Conservation (phyloP, 2,329 filamentous ascomycete species). For the Mariannaea elegans region DNA sequence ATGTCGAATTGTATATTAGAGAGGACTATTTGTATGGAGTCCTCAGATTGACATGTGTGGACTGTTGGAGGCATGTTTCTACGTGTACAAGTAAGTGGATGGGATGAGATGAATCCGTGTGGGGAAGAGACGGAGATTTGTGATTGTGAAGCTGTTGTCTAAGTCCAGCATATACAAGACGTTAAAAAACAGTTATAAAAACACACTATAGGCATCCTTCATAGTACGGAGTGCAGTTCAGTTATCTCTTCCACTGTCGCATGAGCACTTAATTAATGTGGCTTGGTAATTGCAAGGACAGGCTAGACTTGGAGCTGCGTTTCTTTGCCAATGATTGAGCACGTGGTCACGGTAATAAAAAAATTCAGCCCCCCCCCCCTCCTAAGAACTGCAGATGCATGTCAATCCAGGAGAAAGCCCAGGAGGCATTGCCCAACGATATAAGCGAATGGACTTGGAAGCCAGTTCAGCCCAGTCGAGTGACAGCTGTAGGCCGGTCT, state of each 20-base stretch:
- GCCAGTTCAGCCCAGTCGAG: too few species aligned
- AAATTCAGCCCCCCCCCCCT: too few species aligned
- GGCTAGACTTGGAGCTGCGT: background rate
- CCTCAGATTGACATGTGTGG: slow-evolving; percentile 32
- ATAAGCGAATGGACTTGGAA: too few species aligned
- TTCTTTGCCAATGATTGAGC: background rate
- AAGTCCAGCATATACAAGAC: slow-evolving; percentile 34
- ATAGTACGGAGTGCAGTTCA: background rate
- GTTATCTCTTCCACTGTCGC: background rate
- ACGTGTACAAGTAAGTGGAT: slow-evolving; percentile 15
- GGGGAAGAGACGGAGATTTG: background rate
- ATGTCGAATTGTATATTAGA: slow-evolving; percentile 41
- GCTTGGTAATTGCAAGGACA: background rate
- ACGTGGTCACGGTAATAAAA: background rate
- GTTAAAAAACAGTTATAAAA: slow-evolving; percentile 33
- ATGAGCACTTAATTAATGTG: background rate
- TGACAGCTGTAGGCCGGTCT: too few species aligned
- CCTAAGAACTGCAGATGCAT: too few species aligned
- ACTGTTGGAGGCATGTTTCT: slow-evolving; percentile 12
- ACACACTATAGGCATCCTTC: too few species aligned
- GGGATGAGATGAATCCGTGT: slow-evolving; percentile 10
- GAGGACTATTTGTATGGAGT: slow-evolving; percentile 30
- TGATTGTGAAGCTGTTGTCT: slow-evolving; percentile 23
- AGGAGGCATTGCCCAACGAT: too few species aligned
- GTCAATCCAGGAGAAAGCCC: too few species aligned